Evolutionary conservation across 345 rosid genomes (phyloP).

Genomic region (Garcia nutans): DNA sequence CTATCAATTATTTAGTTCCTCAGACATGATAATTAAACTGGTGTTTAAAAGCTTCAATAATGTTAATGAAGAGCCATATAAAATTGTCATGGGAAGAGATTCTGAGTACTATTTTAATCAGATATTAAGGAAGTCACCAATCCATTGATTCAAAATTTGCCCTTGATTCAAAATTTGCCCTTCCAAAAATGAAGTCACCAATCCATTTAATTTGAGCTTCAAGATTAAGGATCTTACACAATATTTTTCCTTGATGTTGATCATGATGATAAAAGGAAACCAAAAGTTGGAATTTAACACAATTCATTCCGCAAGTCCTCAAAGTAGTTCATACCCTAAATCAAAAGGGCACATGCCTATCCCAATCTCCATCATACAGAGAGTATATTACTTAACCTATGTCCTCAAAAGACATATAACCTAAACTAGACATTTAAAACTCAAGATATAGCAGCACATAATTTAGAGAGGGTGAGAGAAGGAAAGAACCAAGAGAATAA

Average conservation of each 20-base stretch:
- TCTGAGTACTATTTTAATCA: not conserved
- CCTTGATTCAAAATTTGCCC: constrained; percentile 17
- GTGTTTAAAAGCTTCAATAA: not conserved
- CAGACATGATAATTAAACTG: not conserved
- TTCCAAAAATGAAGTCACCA: constrained; percentile 29
- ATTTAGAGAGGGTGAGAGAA: not conserved
- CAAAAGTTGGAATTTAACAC: constrained; percentile 12
- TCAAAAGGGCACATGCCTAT: constrained; percentile 23
- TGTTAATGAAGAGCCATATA: constrained; percentile 2
- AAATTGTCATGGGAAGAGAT: not conserved
- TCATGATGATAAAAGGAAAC: constrained; percentile 13
- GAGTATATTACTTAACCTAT: constrained; percentile 21
- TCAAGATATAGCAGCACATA: constrained; percentile 1
- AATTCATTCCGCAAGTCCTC: constrained; percentile 25
- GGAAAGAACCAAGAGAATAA: not conserved
- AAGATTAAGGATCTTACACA: constrained; percentile 19
- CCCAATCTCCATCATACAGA: constrained; percentile 26
- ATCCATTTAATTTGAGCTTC: constrained; percentile 25
- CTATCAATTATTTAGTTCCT: constrained; percentile 7
- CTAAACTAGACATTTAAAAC: constrained; percentile 31
- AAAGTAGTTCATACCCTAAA: constrained; percentile 29
- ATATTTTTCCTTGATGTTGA: constrained; percentile 2
- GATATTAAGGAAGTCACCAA: constrained; percentile 19
- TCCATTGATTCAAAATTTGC: constrained; percentile 16
- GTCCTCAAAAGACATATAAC: constrained; percentile 21